Percentiles rank a stretch among this genome's conserved stretches.
These are phyloP conservation scores for Hyaloperonospora brassicae DNA, from an alignment of 352 stramenopile species.

Conservation along the genomic window DNA sequence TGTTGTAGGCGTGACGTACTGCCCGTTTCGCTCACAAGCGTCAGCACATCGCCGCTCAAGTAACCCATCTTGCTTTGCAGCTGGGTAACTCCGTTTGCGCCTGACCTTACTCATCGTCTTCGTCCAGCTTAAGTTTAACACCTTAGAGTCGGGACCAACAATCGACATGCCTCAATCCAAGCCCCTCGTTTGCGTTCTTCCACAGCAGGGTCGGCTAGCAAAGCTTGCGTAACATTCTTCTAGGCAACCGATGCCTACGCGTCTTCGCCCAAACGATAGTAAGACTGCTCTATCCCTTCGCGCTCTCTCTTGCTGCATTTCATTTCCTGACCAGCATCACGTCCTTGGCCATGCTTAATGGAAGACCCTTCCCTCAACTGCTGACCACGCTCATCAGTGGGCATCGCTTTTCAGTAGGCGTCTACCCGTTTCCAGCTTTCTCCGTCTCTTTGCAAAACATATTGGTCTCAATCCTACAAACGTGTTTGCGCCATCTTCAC, in stretches of 20 bases:
- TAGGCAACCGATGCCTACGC: conserved; percentile 42
- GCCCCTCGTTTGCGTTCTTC: conserved; percentile 80
- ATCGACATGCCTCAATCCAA: conserved; percentile 84
- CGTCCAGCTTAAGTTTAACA: conserved; percentile 82
- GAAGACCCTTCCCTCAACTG: too few relatives aligned
- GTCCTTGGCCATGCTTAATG: too few relatives aligned
- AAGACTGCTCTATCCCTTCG: conserved; percentile 70
- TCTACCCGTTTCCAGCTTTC: too few relatives aligned
- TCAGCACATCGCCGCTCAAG: conserved; percentile 86
- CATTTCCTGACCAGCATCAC: too few relatives aligned
- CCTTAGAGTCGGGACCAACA: conserved; percentile 88
- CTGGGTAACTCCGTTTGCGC: conserved; percentile 44
- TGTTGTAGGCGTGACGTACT: conserved; percentile 91
- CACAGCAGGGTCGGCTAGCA: conserved; percentile 83
- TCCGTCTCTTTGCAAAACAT: too few relatives aligned
- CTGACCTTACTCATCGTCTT: conserved; percentile 57
- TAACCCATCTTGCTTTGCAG: conserved; percentile 57
- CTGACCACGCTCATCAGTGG: too few relatives aligned
- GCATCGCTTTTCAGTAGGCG: too few relatives aligned
- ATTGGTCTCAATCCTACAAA: too few relatives aligned
- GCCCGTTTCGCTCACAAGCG: conserved; percentile 84
- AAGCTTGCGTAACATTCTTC: conserved; percentile 69
- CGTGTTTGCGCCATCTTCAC: too few relatives aligned
- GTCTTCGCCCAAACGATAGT: conserved; percentile 59
- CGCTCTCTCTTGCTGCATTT: conserved; percentile 52